Evolutionary conservation across 257 asterid species (phyloP), one percentile per base, ranked within the genome.

Genomic region (Solanum sejunctum): DNA sequence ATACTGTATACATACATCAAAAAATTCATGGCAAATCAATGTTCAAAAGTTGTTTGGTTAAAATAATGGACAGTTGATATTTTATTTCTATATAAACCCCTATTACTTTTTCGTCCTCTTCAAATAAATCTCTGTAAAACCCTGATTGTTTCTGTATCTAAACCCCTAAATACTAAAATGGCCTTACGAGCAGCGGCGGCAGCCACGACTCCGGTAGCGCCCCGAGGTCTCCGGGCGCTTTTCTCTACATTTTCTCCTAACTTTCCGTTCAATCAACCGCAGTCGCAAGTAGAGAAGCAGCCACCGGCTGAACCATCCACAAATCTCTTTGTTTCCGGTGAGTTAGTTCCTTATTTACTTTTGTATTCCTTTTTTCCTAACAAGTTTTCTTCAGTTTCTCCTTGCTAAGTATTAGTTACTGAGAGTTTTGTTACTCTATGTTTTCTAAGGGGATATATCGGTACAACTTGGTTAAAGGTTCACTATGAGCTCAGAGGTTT

Each of bases 321-420:
- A 86, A 94, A 94, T 87, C 97, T 95, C 84, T 95, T 94, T 91
- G 92, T 95, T 81, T 94, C 97, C 26, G 98, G 98, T 91, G 78
- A 69, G 18, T 54, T 13, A n/a, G 13, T 43, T 20, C 23, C 52
- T 54, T 7, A 67, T 67, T 78, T 54, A 20, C 6, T 69, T 7
- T 3, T 85, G 1, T 85, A 1, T 67, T 45, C 15, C 18, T 41
- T 70, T 70, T n/a, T 23, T 18, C 78, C 11, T 17, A 39, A 39
- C 13, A 70, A 36, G 0, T 70, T 39, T 43, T 6, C 80, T 72
- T 43, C 56, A 12, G 51, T 41, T 67, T 43, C 1, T 2, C 39
- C 80, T 72, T 43, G 12, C 36, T 43, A 12, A 23, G 10, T 55
- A 6, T 55, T 55, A 55, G n/a, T 16, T 5, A 16, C 60, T 55